A percentile compares a stretch with the other conserved stretches of the same genome.
Conservation (phyloP, 352 stramenopile genomes). For the Pythium dissimile region DNA sequence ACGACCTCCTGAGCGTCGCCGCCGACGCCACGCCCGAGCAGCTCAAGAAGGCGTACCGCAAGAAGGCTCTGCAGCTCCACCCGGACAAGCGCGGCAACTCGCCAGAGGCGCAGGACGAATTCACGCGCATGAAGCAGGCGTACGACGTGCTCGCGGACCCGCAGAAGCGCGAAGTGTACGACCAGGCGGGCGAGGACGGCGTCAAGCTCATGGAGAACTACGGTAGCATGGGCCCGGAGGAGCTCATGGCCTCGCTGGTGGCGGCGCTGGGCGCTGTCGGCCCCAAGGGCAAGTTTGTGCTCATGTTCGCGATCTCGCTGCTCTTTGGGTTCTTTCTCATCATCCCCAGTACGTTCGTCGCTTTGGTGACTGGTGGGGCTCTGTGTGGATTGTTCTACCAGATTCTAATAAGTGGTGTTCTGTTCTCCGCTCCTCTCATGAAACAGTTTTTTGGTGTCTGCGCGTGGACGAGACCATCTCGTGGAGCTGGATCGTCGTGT, state of each 20-base stretch:
- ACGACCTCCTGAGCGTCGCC: conserved; percentile 78
- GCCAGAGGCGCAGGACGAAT: conserved; percentile 36
- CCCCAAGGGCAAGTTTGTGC: conserved; percentile 53
- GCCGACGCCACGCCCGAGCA: conserved; percentile 68
- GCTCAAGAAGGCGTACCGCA: conserved; percentile 92
- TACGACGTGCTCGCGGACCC: conserved; percentile 92
- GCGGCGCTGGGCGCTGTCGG: conserved; percentile 73
- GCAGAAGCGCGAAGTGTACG: conserved; percentile 80
- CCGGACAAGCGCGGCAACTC: conserved; percentile 19
- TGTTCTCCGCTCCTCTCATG: conserved; percentile 79
- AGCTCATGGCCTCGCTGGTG: conserved; percentile 68
- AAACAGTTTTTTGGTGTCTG: conserved; percentile 86
- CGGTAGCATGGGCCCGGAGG: conserved; percentile 73
- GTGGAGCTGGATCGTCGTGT: conserved; percentile 79
- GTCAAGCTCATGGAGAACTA: conserved; percentile 89
- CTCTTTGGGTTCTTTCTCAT: conserved; percentile 82
- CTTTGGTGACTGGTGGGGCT: neutral
- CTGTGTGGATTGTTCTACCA: neutral
- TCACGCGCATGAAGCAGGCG: conserved; percentile 90
- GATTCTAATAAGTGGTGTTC: conserved; percentile 46
- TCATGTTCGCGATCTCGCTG: conserved; percentile 69
- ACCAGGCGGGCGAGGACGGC: conserved; percentile 85
- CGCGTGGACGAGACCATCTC: conserved; percentile 70
- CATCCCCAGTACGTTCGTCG: conserved; percentile 61
- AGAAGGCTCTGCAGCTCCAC: conserved; percentile 86